phyloP scores from a whole-genome alignment of 139 green algal species.

The Coelastrella sp. region DNA sequence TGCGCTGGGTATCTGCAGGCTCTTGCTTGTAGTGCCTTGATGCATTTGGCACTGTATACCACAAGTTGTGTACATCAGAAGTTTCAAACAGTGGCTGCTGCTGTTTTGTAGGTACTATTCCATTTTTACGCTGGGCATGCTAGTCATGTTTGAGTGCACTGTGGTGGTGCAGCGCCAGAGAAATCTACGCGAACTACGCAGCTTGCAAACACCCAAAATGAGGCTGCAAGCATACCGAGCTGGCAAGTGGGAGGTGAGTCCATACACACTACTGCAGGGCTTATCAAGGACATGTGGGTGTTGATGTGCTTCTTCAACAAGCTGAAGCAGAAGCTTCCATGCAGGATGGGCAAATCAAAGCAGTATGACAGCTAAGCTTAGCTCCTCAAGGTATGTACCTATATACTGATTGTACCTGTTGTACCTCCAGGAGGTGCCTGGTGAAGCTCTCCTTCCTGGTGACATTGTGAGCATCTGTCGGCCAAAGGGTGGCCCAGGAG shows the following conservation, averaged over 20 bases:
- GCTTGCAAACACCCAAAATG: conserved; percentile 85
- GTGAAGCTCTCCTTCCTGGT: conserved; percentile 90
- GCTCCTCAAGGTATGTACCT: neutral
- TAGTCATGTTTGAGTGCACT: conserved; percentile 98
- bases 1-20: neutral
- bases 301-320: neutral
- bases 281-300: too few relatives aligned
- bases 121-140: conserved; percentile 98
- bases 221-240: conserved; percentile 59
- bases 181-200: conserved; percentile 90
- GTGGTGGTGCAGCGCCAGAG: conserved; percentile 90
- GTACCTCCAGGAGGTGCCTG: conserved; percentile 61
- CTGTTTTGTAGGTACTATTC: conserved; percentile 95
- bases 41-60: too few relatives aligned
- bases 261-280: too few relatives aligned
- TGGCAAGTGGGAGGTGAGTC: conserved; percentile 40
- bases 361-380: too few relatives aligned
- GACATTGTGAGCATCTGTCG: conserved; percentile 96
- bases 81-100: too few relatives aligned
- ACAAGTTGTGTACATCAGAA: too few relatives aligned
- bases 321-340: neutral
- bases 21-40: neutral
- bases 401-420: neutral
- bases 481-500: conserved; percentile 40
- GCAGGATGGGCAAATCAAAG: too few relatives aligned